A percentile compares a stretch with the other conserved stretches of the same genome.
phyloP scores from a whole-genome alignment of 306 rosid genomes.

The Trifolium fragiferum region DNA sequence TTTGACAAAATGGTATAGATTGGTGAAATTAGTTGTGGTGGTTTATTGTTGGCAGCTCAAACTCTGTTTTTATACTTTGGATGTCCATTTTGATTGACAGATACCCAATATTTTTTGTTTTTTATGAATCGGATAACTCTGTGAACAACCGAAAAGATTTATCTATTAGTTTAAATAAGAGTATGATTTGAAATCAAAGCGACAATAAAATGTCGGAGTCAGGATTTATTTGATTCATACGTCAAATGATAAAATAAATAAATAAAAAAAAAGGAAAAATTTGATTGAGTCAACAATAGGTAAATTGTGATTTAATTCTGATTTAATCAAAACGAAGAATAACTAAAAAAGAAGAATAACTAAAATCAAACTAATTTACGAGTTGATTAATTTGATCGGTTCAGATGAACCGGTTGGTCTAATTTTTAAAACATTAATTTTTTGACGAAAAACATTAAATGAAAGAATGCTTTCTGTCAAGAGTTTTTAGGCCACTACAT shows the following conservation, averaged over 20 bases:
- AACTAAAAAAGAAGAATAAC: too few relatives aligned
- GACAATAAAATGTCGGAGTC: not conserved
- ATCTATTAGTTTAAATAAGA: too few relatives aligned
- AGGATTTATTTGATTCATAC: not conserved
- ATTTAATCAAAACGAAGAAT: too few relatives aligned
- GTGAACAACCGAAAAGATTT: not conserved
- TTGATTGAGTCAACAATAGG: not conserved
- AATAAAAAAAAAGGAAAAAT: not conserved
- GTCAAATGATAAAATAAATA: not conserved
- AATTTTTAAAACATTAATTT: too few relatives aligned
- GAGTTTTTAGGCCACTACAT: too few relatives aligned
- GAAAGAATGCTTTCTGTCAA: too few relatives aligned
- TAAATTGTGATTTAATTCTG: too few relatives aligned
- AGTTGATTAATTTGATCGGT: too few relatives aligned
- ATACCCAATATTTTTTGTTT: not conserved
- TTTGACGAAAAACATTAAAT: too few relatives aligned
- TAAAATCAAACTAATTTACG: too few relatives aligned
- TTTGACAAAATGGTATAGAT: constrained; percentile 48
- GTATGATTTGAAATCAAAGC: not conserved
- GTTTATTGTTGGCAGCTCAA: constrained; percentile 61
- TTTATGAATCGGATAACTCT: too few relatives aligned
- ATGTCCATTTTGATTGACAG: constrained; percentile 22
- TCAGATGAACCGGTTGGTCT: too few relatives aligned
- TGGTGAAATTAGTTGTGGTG: constrained; percentile 57
- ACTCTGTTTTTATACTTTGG: constrained; percentile 26